Evolutionary conservation across 345 rosid species (phyloP), one percentile per base, ranked within the genome.

Genomic region (Boechera stricta): DNA sequence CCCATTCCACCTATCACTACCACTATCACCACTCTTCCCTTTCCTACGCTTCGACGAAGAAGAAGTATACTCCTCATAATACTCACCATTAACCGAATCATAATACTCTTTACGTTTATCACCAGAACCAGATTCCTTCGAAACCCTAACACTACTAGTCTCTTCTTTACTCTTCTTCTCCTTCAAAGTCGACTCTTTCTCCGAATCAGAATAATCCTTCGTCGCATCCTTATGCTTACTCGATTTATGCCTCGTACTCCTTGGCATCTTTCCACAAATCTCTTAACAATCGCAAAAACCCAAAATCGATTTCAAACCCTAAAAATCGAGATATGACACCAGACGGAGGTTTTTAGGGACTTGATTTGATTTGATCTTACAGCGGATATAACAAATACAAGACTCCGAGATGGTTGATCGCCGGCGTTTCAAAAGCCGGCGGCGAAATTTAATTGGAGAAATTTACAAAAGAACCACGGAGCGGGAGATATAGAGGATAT

Each of bases 181-280:
- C 79, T 87, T 94, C 70, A 84, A 79, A 55, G 78, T 77, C 51
- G 86, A 77, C 44, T 92, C 96, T 63, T 83, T 90, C 82, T 92
- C 98, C 62, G 97, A 89, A 82, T 92, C 99, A 15, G 97, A 95
- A 74, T 87, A 90, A 10, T 95, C 99, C 35, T 45, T 75, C 86
- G 38, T 82, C 7, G 85, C 84, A 70, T 91, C 98, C 81, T 82
- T 83, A 73, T 89, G 93, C 84, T 89, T 95, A 83, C 97, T 89
- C 77, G 98, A 92, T 85, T 91, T 95, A 82, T 92, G 99, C 81
- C 99, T 85, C 28, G 98, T 87, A 83, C 98, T 91, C 80, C 88
- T 79, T 72, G 98, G 87, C 99, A 95, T 92, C 87, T 42, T 81
- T 3, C 12, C 12, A 48, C 38, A 10, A 16, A 45, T 48, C 44